Base-by-base conservation (phyloP, 2,329 filamentous ascomycete species). In the Setomelanomma holmii region DNA sequence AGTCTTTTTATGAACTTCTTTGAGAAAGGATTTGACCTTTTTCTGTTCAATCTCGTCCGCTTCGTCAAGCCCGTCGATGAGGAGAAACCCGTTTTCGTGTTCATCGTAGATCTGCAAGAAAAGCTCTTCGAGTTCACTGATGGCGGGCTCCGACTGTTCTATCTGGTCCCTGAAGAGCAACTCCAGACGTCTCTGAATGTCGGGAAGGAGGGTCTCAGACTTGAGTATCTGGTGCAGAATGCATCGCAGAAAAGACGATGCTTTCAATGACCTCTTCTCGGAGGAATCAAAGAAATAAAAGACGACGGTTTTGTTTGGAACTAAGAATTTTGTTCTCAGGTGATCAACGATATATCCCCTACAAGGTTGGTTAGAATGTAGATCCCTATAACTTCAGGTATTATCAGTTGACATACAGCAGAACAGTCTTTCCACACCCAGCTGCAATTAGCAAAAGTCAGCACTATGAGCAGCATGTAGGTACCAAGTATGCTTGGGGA, bases 61-160 rank as follows among this genome's bases (percentile, higher is more conserved):
- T 55, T 63, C 60, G 38, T 63, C 57, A 40, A 63, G 60, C 53
- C 60, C 60, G 39, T 63, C 60, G n/a, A 63, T 58, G 17, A 63
- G 49, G 16, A 63, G 40, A 36, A 58, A 60, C 40, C 27, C 38
- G 5, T 40, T 52, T 49, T 58, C 56, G 33, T 54, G 56, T 45
- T 50, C 45, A 14, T 38, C 19, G 46, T 34, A 56, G 30, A 49
- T 50, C 33, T 58, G 36, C 16, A 10, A 58, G 20, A 53, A 56
- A 50, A 56, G 40, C 22, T 56, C n/a, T 38, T 51, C 40, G 23
- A 59, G 53, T 45, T 59, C 50, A 40, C 40, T 50, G 27, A 40
- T 53, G 24, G 47, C 12, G 19, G 58, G 58, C 27, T 59, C 53
- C n/a, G 30, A 23, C 41, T 59, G 45, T 23, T 52, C 40, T 35